phyloP scores from a whole-genome alignment of 2,329 filamentous ascomycete species.

The Claviceps cyperi region DNA sequence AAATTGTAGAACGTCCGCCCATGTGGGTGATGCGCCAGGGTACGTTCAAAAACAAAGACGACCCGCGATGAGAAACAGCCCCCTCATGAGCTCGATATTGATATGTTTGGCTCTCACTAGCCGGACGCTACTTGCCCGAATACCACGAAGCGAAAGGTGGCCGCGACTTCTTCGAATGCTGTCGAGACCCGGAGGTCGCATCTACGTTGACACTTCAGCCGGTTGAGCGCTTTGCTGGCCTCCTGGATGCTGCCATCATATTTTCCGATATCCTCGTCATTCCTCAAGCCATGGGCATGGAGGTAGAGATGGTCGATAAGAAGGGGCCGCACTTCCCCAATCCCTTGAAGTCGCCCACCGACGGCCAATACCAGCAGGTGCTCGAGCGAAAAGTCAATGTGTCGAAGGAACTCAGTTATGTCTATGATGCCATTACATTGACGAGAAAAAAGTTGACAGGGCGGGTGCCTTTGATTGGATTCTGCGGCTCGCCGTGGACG shows the following conservation, averaged over 20 bases:
- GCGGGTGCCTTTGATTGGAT: constrained; percentile 83
- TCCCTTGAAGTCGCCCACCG: constrained; percentile 64
- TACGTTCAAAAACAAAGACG: constrained; percentile 23
- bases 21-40: constrained; percentile 99
- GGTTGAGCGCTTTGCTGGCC: constrained; percentile 75
- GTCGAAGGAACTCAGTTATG: constrained; percentile 72
- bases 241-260: constrained; percentile 94
- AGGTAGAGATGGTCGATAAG: constrained; percentile 96
- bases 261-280: constrained; percentile 98
- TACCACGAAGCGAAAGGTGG: constrained; percentile 89
- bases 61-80: background rate
- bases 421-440: constrained; percentile 87
- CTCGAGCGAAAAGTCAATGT: constrained; percentile 72
- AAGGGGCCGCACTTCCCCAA: constrained; percentile 90
- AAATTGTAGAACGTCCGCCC: constrained; percentile 82
- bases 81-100: no score
- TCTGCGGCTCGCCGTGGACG: constrained; percentile 95
- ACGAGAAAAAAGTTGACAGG: constrained; percentile 80
- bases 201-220: constrained; percentile 90
- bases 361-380: constrained; percentile 69
- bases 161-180: constrained; percentile 96
- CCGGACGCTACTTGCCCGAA: constrained; percentile 91
- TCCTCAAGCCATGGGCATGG: constrained; percentile 95
- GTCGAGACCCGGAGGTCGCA: constrained; percentile 80
- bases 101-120: constrained; percentile 28